These are phyloP conservation scores for Cordia subcordata DNA, from an alignment of 257 asterid species.

Conservation along the genomic window DNA sequence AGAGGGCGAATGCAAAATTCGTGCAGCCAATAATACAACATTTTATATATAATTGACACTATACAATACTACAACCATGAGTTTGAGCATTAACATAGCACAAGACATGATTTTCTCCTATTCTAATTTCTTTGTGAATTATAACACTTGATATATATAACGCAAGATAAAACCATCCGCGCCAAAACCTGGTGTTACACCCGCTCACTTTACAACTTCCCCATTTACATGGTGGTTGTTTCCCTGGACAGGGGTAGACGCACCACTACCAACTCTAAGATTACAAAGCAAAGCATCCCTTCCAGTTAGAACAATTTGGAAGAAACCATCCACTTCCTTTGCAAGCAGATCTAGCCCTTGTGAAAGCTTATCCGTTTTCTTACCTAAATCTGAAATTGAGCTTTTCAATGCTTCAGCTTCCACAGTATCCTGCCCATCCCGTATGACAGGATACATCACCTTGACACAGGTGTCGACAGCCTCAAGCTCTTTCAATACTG, in stretches of 20 bases:
- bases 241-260: constrained; percentile 13
- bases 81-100: background rate
- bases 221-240: constrained; percentile 30
- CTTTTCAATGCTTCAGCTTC: constrained; percentile 32
- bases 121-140: background rate
- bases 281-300: constrained; percentile 73
- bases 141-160: too few relatives aligned
- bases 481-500: constrained; percentile 65
- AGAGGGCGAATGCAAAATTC: background rate
- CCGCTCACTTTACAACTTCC: constrained; percentile 40
- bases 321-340: constrained; percentile 67
- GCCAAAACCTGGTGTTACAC: background rate
- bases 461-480: constrained; percentile 56
- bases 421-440: constrained; percentile 29
- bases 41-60: too few relatives aligned
- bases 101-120: background rate
- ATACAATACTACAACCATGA: too few relatives aligned
- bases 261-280: constrained; percentile 55
- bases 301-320: constrained; percentile 62
- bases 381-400: constrained; percentile 35
- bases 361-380: constrained; percentile 38
- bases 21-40: background rate
- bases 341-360: constrained; percentile 64
- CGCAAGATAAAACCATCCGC: background rate
- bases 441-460: constrained; percentile 50